Conservation (phyloP, 192 early-diverging fungal species). For the Coemansia javaensis region DNA sequence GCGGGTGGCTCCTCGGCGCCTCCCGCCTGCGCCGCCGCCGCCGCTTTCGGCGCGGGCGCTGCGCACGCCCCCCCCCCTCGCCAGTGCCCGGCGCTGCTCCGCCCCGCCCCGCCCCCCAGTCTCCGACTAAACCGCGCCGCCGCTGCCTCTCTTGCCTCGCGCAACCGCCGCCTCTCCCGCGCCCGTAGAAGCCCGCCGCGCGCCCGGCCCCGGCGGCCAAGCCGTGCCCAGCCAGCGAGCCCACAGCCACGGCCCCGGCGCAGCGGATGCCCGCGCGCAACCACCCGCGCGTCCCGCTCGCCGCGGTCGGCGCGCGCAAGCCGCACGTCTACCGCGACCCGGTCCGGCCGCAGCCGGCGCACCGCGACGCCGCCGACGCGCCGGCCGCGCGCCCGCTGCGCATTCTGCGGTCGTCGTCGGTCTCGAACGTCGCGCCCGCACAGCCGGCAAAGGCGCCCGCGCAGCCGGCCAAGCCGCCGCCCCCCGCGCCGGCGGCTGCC, state of each 20-base stretch:
- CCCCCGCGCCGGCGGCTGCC: no score
- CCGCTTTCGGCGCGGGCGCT: neutral
- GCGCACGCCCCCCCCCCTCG: neutral
- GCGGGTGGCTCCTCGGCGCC: no score
- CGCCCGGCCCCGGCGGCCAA: constrained; percentile 3
- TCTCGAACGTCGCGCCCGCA: constrained; percentile 15
- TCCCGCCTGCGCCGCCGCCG: no score
- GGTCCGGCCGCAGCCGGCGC: constrained; percentile 1
- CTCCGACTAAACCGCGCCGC: no score
- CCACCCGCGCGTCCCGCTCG: constrained; percentile 36
- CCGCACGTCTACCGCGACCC: constrained; percentile 37
- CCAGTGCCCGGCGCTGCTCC: neutral
- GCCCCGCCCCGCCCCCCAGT: no score
- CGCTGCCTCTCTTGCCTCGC: no score
- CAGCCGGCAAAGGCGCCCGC: constrained; percentile 1
- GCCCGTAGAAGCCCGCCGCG: constrained; percentile 9
- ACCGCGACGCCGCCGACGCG: constrained; percentile 7
- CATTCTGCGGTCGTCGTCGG: constrained; percentile 17
- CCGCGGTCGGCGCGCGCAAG: constrained; percentile 18
- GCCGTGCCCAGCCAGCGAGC: constrained; percentile 3
- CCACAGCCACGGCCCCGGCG: neutral
- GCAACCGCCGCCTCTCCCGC: no score
- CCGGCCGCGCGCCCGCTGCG: constrained; percentile 13
- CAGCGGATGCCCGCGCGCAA: constrained; percentile 22
- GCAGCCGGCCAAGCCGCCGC: constrained; percentile 7